These are phyloP conservation scores for Dictyostelium capitatum DNA, from an alignment of 78 protist species.

Conservation along the genomic window DNA sequence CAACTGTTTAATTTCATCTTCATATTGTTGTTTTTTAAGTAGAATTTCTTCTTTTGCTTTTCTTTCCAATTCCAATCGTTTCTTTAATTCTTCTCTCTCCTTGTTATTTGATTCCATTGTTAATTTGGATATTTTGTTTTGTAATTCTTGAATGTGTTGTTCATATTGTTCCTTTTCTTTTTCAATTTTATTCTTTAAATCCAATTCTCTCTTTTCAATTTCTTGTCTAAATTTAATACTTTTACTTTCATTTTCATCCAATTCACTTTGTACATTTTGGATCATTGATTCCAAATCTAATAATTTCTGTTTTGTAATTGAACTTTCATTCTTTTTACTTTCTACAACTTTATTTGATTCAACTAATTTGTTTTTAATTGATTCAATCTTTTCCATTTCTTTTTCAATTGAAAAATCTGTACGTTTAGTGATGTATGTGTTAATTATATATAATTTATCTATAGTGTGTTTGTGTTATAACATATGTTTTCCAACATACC, in stretches of 20 bases:
- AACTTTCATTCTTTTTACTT: slow-evolving; percentile 43
- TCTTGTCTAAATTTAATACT: slow-evolving; percentile 60
- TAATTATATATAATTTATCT: not conserved
- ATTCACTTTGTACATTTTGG: slow-evolving; percentile 23
- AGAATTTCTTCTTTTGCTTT: slow-evolving; percentile 60
- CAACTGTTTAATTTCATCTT: slow-evolving; percentile 43
- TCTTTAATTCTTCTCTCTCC: slow-evolving; percentile 57
- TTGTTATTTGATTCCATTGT: not conserved
- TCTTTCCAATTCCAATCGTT: slow-evolving; percentile 33
- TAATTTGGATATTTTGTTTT: slow-evolving; percentile 18
- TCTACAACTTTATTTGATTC: slow-evolving; percentile 55
- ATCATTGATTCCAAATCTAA: slow-evolving; percentile 47
- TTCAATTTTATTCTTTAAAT: slow-evolving; percentile 67
- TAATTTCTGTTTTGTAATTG: slow-evolving; percentile 53
- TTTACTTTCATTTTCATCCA: slow-evolving; percentile 39
- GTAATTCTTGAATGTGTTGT: slow-evolving; percentile 57
- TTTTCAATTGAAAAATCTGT: slow-evolving; percentile 68
- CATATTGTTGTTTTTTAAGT: slow-evolving; percentile 45
- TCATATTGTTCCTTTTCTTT: slow-evolving; percentile 76
- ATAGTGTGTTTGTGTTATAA: not conserved
- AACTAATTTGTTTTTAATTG: slow-evolving; percentile 41
- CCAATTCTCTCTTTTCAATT: slow-evolving; percentile 66
- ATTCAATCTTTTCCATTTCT: slow-evolving; percentile 55
- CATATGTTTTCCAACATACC: not conserved
- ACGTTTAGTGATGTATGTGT: no score